Conservation (phyloP, 441 rosid genomes). For the Erysimum pusillum region DNA sequence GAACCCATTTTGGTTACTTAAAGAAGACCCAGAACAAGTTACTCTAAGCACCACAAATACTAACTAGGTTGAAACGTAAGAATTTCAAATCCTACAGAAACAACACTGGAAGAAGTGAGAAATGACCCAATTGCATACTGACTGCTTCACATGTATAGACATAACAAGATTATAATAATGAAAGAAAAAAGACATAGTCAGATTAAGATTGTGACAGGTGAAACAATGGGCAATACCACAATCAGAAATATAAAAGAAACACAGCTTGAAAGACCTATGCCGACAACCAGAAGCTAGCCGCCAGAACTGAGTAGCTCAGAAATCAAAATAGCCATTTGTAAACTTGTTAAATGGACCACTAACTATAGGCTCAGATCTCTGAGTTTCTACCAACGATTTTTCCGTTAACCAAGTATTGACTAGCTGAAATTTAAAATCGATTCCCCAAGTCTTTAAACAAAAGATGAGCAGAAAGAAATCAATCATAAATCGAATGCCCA, state of each 20-base stretch:
- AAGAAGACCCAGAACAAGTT: slow-evolving; percentile 40
- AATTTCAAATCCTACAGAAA: slow-evolving; percentile 50
- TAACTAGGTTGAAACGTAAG: slow-evolving; percentile 26
- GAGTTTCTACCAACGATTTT: slow-evolving; percentile 16
- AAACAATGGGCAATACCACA: slow-evolving; percentile 36
- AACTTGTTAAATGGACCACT: slow-evolving; percentile 32
- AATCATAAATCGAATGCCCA: not conserved
- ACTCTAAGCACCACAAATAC: slow-evolving; percentile 33
- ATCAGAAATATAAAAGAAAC: slow-evolving; percentile 15
- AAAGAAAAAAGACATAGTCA: not conserved
- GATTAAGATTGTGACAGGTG: slow-evolving; percentile 34
- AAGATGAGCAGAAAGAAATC: not conserved
- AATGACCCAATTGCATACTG: slow-evolving; percentile 19
- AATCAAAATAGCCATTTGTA: slow-evolving; percentile 23
- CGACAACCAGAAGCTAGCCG: slow-evolving; percentile 24
- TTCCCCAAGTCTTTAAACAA: not conserved
- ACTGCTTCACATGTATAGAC: slow-evolving; percentile 39
- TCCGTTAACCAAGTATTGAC: slow-evolving; percentile 18
- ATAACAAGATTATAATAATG: slow-evolving; percentile 21
- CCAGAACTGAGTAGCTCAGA: slow-evolving; percentile 21
- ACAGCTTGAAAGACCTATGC: slow-evolving; percentile 27
- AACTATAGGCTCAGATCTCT: slow-evolving; percentile 44
- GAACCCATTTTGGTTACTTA: slow-evolving; percentile 81
- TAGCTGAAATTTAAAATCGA: not conserved
- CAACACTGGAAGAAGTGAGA: slow-evolving; percentile 26